A percentile compares a stretch with the other conserved stretches of the same genome.
Evolutionary conservation across 495 filamentous ascomycete species (phyloP).

Genomic region (Parathielavia appendiculata): DNA sequence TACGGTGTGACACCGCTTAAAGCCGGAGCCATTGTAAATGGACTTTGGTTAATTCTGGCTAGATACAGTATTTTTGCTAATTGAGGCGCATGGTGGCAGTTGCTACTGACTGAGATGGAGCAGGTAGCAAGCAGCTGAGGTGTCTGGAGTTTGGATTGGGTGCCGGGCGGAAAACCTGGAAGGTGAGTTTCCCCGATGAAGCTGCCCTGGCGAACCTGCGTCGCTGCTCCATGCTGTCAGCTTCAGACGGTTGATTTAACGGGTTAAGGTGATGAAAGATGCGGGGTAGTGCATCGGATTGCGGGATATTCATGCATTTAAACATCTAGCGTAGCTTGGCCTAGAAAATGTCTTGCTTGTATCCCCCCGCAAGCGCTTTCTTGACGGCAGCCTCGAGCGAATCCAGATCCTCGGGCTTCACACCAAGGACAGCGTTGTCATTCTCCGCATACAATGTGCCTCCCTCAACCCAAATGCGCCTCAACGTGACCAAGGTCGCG

Average conservation of each 20-base stretch:
- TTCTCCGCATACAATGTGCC: conserved; percentile 63
- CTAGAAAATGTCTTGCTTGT: conserved; percentile 29
- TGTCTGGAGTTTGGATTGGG: not conserved
- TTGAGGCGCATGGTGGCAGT: conserved; percentile 1
- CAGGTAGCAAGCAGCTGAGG: not conserved
- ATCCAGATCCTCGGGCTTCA: conserved; percentile 43
- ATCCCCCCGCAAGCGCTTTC: conserved; percentile 36
- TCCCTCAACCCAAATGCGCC: conserved; percentile 67
- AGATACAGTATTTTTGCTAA: not conserved
- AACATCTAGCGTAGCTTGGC: not conserved
- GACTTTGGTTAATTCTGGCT: not conserved
- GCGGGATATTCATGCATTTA: not conserved
- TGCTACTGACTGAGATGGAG: no score
- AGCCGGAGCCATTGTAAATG: conserved; percentile 31
- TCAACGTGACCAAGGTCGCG: conserved; percentile 54
- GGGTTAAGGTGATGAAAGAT: no score
- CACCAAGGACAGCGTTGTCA: conserved; percentile 56
- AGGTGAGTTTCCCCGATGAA: no score
- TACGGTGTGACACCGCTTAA: conserved; percentile 54
- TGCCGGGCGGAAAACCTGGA: no score
- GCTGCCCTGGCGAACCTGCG: no score
- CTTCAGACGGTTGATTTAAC: no score
- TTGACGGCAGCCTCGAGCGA: conserved; percentile 45
- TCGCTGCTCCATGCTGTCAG: no score
- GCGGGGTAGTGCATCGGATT: no score